Evolutionary conservation across 306 rosid species (phyloP).

Genomic region (Dalbergia oliveri): DNA sequence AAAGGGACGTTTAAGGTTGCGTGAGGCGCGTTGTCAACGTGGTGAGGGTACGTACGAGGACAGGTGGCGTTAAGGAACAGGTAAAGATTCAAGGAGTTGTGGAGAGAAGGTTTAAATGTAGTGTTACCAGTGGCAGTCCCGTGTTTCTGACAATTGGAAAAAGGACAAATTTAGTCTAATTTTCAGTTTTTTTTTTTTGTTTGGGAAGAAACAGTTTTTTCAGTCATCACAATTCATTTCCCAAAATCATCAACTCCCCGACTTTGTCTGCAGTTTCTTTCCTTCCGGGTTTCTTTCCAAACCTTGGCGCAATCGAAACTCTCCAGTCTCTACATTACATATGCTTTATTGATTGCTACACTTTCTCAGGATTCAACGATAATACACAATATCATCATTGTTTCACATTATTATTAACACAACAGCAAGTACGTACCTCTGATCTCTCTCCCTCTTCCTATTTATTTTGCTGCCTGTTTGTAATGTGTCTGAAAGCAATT

Average conservation of each 20-base stretch:
- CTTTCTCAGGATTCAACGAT: slow-evolving; percentile 22
- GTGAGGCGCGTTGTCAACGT: too few species aligned
- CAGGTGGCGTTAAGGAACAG: slow-evolving; percentile 40
- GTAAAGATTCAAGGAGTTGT: not conserved
- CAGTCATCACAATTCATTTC: too few species aligned
- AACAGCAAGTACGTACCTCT: slow-evolving; percentile 13
- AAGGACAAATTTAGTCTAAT: slow-evolving; percentile 31
- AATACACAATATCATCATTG: not conserved
- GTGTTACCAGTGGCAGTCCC: slow-evolving; percentile 28
- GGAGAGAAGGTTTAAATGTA: not conserved
- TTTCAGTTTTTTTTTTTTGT: not conserved
- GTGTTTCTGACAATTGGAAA: slow-evolving; percentile 37
- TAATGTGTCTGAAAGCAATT: not conserved
- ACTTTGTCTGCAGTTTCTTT: not conserved
- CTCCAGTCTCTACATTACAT: slow-evolving; percentile 3
- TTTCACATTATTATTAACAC: not conserved
- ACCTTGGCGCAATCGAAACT: slow-evolving; percentile 23
- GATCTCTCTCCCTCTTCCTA: not conserved
- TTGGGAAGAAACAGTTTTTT: not conserved
- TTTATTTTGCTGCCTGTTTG: not conserved
- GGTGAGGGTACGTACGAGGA: not conserved
- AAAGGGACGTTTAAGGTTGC: not conserved
- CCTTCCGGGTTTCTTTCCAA: not conserved
- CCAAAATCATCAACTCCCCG: not conserved
- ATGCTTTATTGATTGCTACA: not conserved